phyloP scores from a whole-genome alignment of 345 rosid species.

The Dovyalis caffra region DNA sequence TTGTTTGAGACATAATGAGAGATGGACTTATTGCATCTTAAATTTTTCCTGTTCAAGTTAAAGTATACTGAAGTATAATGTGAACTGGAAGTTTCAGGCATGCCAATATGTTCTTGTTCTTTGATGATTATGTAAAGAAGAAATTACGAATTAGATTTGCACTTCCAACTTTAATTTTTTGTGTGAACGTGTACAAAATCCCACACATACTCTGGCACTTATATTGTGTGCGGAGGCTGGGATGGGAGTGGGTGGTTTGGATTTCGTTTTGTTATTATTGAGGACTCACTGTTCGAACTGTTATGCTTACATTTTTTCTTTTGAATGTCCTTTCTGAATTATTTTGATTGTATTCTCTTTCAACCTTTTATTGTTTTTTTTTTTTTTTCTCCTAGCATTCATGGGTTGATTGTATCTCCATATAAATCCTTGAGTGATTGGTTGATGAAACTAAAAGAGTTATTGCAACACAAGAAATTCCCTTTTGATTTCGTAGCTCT shows the following conservation, averaged over 20 bases:
- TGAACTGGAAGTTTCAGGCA: background rate
- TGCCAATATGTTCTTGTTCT: background rate
- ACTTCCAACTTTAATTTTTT: too few species aligned
- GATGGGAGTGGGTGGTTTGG: too few species aligned
- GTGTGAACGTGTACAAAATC: too few species aligned
- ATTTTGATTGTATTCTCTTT: background rate
- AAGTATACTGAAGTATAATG: background rate
- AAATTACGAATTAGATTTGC: too few species aligned
- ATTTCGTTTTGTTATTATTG: background rate
- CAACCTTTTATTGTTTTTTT: background rate
- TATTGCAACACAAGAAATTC: background rate
- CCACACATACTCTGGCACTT: too few species aligned
- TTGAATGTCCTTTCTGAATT: background rate
- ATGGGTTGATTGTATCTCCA: slow-evolving; percentile 2
- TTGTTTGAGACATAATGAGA: background rate
- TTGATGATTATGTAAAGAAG: background rate
- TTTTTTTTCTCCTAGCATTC: background rate
- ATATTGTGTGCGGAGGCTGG: too few species aligned
- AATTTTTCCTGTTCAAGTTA: background rate
- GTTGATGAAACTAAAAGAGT: background rate
- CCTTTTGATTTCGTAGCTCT: background rate
- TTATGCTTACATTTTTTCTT: too few species aligned
- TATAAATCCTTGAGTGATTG: background rate
- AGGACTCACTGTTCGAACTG: background rate
- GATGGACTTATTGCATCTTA: background rate